Evolutionary conservation across 495 filamentous ascomycete species (phyloP).

Genomic region (Lindgomyces ingoldianus): DNA sequence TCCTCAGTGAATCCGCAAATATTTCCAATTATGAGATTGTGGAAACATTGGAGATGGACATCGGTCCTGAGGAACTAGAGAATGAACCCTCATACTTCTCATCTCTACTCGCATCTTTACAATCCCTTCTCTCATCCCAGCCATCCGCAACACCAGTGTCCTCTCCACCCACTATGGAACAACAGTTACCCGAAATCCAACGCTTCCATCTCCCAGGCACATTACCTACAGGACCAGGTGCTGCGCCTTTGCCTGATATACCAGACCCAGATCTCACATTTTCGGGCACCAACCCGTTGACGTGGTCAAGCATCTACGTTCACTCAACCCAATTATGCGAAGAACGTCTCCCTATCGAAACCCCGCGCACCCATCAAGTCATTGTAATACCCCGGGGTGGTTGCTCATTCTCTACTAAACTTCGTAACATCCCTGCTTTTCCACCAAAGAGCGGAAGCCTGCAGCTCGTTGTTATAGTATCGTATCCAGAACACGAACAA

Average conservation of each 20-base stretch:
- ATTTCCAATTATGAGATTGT: slow-evolving; percentile 15
- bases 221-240: slow-evolving; percentile 71
- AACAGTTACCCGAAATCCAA: slow-evolving; percentile 31
- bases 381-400: slow-evolving; percentile 81
- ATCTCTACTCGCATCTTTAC: slow-evolving; percentile 31
- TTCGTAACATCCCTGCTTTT: slow-evolving; percentile 78
- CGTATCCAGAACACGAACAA: slow-evolving; percentile 54
- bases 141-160: slow-evolving; percentile 27
- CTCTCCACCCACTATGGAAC: slow-evolving; percentile 25
- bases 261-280: slow-evolving; percentile 51
- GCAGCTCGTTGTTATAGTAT: slow-evolving; percentile 82
- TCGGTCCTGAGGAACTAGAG: slow-evolving; percentile 11
- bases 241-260: slow-evolving; percentile 70
- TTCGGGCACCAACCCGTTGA: slow-evolving; percentile 50
- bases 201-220: slow-evolving; percentile 64
- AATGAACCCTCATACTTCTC: slow-evolving; percentile 43
- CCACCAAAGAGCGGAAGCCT: slow-evolving; percentile 58
- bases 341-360: slow-evolving; percentile 58
- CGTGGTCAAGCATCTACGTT: slow-evolving; percentile 71
- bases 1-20: slow-evolving; percentile 2
- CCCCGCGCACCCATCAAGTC: slow-evolving; percentile 69
- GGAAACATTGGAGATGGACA: slow-evolving; percentile 22
- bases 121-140: slow-evolving; percentile 36
- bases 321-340: slow-evolving; percentile 66
- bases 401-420: slow-evolving; percentile 81